Evolutionary conservation across 1,284 basidiomycete genomes (phyloP), one percentile per base, ranked within the genome.

Genomic region (Puccinia coronata): DNA sequence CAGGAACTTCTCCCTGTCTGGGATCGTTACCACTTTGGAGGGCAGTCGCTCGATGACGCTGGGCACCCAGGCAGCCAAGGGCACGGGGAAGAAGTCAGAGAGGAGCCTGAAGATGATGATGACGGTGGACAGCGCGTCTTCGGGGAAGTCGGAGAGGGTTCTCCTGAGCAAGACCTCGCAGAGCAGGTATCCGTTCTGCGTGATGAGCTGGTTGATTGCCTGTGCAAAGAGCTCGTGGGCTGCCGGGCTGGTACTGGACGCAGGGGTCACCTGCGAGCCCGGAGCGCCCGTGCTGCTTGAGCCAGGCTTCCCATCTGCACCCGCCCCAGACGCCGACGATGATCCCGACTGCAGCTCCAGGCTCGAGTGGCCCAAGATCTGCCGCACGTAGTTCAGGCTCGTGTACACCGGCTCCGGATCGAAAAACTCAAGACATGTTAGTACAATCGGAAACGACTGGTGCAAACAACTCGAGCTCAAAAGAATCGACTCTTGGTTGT

Each of bases 131-230:
- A 92, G 89, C 1, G 91, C 89, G 82, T 98, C 96, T 84, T 96
- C 95, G 2, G 93, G 93, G 86, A 96, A 98, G 82, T 92, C 91
- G 41, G 91, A 91, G 2, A 95, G 91, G 23, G 98, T 88, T 1
- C 96, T 95, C 39, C 89, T 88, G 61, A 98, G 88, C 36, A 96
- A 85, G 82, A 91, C 90, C 11, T 89, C 89, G n/a, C 92, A 87
- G 31, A 98, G 88, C 83, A 90, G 89, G 80, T 90, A 89, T 6
- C 94, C 94, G 85, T 94, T 92, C 83, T 92, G 91, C 65, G 90
- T 89, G 63, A 97, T 87, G 12, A 91, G 90, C 2, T 88, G 87
- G 69, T 90, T 90, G 82, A 98, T 93, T 25, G 90, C 87, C 3
- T 89, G 87, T 0, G 91, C 85, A 14, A 81, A 81, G 55, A n/a